Conservation (phyloP, 1,139 yeast genomes). For the Candida sanyaensis region DNA sequence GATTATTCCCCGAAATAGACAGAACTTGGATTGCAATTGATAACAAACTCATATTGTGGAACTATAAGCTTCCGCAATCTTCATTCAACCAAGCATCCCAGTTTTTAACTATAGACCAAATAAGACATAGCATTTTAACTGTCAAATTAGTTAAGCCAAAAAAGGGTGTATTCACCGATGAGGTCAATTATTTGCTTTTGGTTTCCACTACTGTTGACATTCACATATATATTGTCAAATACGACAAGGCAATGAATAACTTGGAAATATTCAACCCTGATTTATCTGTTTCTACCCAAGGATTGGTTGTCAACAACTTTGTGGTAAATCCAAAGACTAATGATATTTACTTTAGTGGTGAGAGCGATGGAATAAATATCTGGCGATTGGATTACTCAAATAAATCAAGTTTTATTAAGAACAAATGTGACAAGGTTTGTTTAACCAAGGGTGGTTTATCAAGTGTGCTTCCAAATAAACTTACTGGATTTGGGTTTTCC, state of each 20-base stretch:
- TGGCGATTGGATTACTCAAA: conserved; percentile 91
- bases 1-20: conserved; percentile 77
- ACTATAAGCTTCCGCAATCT: conserved; percentile 59
- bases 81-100: conserved; percentile 56
- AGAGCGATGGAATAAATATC: conserved; percentile 72
- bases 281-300: conserved; percentile 76
- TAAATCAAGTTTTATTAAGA: conserved; percentile 84
- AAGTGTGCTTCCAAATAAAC: conserved; percentile 53
- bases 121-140: conserved; percentile 73
- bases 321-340: conserved; percentile 63
- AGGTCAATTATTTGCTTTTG: conserved; percentile 70
- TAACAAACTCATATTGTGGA: conserved; percentile 83
- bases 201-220: conserved; percentile 82
- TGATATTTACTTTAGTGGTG: conserved; percentile 81
- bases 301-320: conserved; percentile 70
- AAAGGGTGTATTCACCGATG: conserved; percentile 74
- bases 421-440: conserved; percentile 81
- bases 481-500: conserved; percentile 41
- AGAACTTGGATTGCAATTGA: conserved; percentile 90
- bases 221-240: conserved; percentile 73
- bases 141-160: conserved; percentile 81
- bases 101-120: conserved; percentile 79
- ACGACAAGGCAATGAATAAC: conserved; percentile 48
- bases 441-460: conserved; percentile 69
- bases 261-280: conserved; percentile 82